Percentiles rank a stretch among this genome's conserved stretches.
Evolutionary conservation across 225 moss, liverwort and hornwort genomes (phyloP).

Genomic region (Sphagnum tenellum): DNA sequence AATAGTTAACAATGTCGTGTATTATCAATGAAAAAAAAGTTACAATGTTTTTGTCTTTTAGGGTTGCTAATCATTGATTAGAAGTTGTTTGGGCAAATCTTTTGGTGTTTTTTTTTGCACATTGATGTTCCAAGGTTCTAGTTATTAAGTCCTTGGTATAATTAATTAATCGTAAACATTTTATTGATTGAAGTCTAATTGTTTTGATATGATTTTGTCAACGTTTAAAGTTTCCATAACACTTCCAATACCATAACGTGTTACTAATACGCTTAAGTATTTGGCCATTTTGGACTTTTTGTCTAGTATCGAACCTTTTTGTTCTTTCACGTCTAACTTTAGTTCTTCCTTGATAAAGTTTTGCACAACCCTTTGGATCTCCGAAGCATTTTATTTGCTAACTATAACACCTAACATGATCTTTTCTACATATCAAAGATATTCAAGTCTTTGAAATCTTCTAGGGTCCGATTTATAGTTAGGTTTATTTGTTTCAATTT

Average conservation of each 20-base stretch:
- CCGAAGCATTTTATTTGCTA: conserved; percentile 39
- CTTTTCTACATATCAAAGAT: conserved; percentile 43
- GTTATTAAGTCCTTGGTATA: conserved; percentile 5
- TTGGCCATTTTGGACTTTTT: conserved; percentile 34
- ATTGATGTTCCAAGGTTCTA: conserved; percentile 2
- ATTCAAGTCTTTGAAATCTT: conserved; percentile 25
- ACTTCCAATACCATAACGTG: too few relatives aligned
- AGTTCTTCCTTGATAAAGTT: conserved; percentile 33
- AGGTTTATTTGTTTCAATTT: too few relatives aligned
- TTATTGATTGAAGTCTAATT: too few relatives aligned
- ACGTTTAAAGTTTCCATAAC: too few relatives aligned
- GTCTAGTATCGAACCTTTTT: conserved; percentile 22
- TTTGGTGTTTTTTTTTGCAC: not conserved
- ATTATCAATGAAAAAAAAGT: conserved; percentile 7
- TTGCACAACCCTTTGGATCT: conserved; percentile 22
- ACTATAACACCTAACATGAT: conserved; percentile 43
- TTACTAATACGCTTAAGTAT: conserved; percentile 43
- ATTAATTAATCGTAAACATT: not conserved
- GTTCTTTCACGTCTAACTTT: conserved; percentile 39
- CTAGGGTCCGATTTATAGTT: not conserved
- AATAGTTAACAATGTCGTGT: conserved; percentile 7
- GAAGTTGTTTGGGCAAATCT: not conserved
- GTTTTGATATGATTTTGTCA: too few relatives aligned
- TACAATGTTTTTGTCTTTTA: conserved; percentile 4
- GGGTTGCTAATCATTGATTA: not conserved